These are phyloP conservation scores for Beauveria asiatica DNA, from an alignment of 2,329 filamentous ascomycete species.

Conservation along the genomic window DNA sequence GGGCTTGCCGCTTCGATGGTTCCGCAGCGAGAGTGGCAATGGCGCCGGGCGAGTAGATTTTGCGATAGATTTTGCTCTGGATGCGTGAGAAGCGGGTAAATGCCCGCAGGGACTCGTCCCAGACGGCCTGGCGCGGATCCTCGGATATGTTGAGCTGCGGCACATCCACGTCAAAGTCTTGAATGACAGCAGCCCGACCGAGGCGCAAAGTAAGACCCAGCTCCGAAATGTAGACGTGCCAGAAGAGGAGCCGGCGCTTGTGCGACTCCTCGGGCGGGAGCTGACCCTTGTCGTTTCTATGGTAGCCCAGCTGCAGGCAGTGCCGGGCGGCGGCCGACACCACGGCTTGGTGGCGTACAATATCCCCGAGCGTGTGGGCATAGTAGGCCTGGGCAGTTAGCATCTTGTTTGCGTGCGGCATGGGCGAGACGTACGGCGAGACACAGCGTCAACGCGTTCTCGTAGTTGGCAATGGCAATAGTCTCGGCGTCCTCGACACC, in stretches of 20 bases:
- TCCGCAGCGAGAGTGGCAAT: neutral
- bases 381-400: slow-evolving; percentile 12
- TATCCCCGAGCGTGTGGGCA: slow-evolving; percentile 14
- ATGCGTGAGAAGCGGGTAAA: slow-evolving; percentile 13
- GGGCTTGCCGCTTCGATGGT: neutral
- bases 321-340: slow-evolving; percentile 15
- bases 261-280: slow-evolving; percentile 9
- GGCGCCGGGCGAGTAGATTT: slow-evolving; percentile 12
- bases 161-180: slow-evolving; percentile 14
- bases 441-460: slow-evolving; percentile 13
- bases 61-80: slow-evolving; percentile 13
- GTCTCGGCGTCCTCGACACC: slow-evolving; percentile 13
- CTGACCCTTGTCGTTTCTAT: slow-evolving; percentile 12
- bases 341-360: slow-evolving; percentile 14
- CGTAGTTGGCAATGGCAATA: slow-evolving; percentile 13
- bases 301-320: slow-evolving; percentile 15
- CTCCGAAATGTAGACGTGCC: slow-evolving; percentile 16
- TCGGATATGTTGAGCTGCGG: slow-evolving; percentile 8
- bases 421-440: slow-evolving; percentile 11
- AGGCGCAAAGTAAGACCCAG: slow-evolving; percentile 13
- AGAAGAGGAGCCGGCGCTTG: slow-evolving; percentile 13
- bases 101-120: slow-evolving; percentile 8
- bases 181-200: slow-evolving; percentile 14
- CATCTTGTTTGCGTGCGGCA: neutral
- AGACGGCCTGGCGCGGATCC: slow-evolving; percentile 9